Evolutionary conservation across 1,284 basidiomycete species (phyloP).

Genomic region (Ustilago xerochloae): DNA sequence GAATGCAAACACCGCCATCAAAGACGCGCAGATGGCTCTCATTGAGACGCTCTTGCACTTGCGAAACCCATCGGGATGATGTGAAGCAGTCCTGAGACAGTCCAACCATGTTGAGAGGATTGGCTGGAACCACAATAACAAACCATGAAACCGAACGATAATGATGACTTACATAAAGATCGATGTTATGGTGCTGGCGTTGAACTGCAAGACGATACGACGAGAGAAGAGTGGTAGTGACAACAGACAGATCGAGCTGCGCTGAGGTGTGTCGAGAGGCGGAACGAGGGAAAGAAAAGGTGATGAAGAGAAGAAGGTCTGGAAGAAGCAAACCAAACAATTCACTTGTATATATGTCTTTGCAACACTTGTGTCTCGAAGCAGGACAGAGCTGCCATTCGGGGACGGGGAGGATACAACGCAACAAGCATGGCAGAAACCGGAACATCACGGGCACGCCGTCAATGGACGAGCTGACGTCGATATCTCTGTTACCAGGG

Average conservation of each 20-base stretch:
- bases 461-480: background rate
- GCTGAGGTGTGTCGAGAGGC: background rate
- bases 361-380: constrained; percentile 33
- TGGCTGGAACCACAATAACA: too few relatives aligned
- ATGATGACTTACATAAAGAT: constrained; percentile 17
- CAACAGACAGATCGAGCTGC: constrained; percentile 2
- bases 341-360: constrained; percentile 41
- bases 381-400: background rate
- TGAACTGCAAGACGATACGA: background rate
- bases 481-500: background rate
- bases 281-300: background rate
- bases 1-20: background rate
- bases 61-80: background rate
- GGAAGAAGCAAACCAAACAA: background rate
- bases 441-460: constrained; percentile 34
- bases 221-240: constrained; percentile 23
- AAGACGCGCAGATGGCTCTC: background rate
- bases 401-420: background rate
- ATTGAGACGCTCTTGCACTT: background rate
- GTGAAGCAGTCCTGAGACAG: too few relatives aligned
- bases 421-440: background rate
- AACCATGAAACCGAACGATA: background rate
- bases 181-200: constrained; percentile 2
- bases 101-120: too few relatives aligned
- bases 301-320: constrained; percentile 8